A percentile compares a stretch with the other conserved stretches of the same genome.
Evolutionary conservation across 2,329 filamentous ascomycete genomes (phyloP).

Genomic region (Fusarium luffae): DNA sequence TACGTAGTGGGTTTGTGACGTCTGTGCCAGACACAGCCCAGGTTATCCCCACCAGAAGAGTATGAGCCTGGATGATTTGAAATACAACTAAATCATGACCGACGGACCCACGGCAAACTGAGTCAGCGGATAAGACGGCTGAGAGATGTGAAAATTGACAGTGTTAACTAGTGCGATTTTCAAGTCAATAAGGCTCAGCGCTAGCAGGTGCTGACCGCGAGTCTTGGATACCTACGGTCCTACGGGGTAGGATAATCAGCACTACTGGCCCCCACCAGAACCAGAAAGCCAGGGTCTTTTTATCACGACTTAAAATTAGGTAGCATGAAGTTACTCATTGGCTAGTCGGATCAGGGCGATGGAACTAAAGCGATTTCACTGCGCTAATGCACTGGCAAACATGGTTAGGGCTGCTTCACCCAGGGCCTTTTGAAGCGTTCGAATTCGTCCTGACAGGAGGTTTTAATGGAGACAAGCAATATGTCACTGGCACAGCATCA

Average conservation of each 20-base stretch:
- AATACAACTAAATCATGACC: background rate
- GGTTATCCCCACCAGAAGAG: rapidly evolving
- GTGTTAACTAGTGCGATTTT: background rate
- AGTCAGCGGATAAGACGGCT: background rate
- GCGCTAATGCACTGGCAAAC: background rate
- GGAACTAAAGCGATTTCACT: background rate
- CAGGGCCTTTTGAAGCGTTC: background rate
- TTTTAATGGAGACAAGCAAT: background rate
- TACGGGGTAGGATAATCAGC: background rate
- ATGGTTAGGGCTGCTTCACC: background rate
- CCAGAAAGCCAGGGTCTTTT: background rate
- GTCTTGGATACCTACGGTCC: background rate
- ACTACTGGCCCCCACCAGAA: background rate
- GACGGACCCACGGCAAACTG: too few species aligned
- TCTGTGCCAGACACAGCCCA: background rate
- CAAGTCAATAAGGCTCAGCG: background rate
- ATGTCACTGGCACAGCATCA: background rate
- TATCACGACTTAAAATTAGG: background rate
- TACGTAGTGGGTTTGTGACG: background rate
- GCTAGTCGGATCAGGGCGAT: background rate
- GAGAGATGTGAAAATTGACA: background rate
- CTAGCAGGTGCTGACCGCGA: background rate
- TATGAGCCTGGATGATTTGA: background rate
- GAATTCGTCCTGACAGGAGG: background rate
- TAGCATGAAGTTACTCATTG: background rate